phyloP scores from a whole-genome alignment of 2,329 filamentous ascomycete species.

The Paracorniculantispora psalliotae region DNA sequence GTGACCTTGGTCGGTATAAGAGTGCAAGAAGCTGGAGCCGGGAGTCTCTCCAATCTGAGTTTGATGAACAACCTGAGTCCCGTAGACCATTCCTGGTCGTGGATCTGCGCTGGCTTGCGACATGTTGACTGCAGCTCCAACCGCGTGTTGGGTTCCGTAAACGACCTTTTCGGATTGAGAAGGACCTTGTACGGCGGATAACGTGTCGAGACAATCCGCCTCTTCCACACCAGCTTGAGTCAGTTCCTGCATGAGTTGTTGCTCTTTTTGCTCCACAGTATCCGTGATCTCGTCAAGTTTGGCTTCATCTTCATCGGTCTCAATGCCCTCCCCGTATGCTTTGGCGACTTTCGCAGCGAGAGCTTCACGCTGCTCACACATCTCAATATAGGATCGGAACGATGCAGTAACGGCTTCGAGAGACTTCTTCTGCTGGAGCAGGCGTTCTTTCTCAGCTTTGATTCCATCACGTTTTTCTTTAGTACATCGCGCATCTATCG shows the following conservation, averaged over 20 bases:
- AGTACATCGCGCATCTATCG: conserved; percentile 42
- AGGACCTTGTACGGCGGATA: conserved; percentile 13
- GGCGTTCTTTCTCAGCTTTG: conserved; percentile 44
- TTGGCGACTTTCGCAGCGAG: conserved; percentile 43
- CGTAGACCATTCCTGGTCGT: conserved; percentile 26
- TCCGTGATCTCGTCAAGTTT: conserved; percentile 45
- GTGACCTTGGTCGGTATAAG: background rate
- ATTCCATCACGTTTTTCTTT: conserved; percentile 42
- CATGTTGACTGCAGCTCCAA: conserved; percentile 27
- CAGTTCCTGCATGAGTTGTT: conserved; percentile 36
- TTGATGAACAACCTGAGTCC: conserved; percentile 47
- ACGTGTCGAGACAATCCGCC: conserved; percentile 31
- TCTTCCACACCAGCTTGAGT: conserved; percentile 42
- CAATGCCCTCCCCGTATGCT: conserved; percentile 45
- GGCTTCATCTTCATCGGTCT: conserved; percentile 48
- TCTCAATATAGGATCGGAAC: conserved; percentile 36
- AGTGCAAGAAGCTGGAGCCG: conserved; percentile 21
- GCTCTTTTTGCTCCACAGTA: conserved; percentile 40
- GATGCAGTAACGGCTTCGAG: conserved; percentile 37
- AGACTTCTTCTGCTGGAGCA: conserved; percentile 42
- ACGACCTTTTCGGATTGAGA: conserved; percentile 22
- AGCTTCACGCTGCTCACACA: conserved; percentile 40
- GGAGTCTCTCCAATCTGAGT: conserved; percentile 40
- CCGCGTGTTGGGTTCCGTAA: conserved; percentile 41
- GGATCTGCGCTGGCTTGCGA: conserved; percentile 30